These are phyloP conservation scores for Haematococcus sp. DNA, from an alignment of 139 green algal genomes.

Conservation along the genomic window DNA sequence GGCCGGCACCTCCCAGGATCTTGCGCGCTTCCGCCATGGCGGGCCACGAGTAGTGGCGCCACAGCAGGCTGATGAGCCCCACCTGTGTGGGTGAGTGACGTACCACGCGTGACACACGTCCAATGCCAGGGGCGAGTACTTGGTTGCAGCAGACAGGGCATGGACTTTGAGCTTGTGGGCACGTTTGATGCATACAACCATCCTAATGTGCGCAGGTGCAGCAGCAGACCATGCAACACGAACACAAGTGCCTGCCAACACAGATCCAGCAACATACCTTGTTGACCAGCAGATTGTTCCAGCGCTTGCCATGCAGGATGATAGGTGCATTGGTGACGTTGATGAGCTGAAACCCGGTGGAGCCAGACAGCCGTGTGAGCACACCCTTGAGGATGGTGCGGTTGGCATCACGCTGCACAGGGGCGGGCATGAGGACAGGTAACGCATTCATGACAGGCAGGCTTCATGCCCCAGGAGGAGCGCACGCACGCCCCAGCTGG, in stretches of 20 bases:
- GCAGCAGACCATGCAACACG: no score
- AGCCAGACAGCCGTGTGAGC: slow-evolving; percentile 51
- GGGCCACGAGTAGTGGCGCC: slow-evolving; percentile 67
- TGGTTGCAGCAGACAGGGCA: no score
- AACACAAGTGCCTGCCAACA: no score
- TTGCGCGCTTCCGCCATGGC: slow-evolving; percentile 70
- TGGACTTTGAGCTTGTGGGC: no score
- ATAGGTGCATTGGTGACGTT: slow-evolving; percentile 87
- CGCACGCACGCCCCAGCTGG: not conserved
- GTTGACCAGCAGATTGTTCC: slow-evolving; percentile 48
- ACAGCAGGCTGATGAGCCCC: slow-evolving; percentile 43
- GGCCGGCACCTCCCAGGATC: slow-evolving; percentile 73
- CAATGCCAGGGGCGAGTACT: no score
- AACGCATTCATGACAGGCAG: no score
- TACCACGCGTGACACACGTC: no score
- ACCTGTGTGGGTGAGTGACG: slow-evolving; percentile 22
- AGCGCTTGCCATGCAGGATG: slow-evolving; percentile 34
- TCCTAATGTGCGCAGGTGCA: no score
- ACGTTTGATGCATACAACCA: no score
- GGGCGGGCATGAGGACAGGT: not conserved
- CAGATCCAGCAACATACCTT: no score
- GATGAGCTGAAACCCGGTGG: slow-evolving; percentile 80
- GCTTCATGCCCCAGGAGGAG: not conserved
- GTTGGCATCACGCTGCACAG: slow-evolving; percentile 7
- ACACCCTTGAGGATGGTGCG: slow-evolving; percentile 42